These are phyloP conservation scores for Rugiboletus extremiorientalis DNA, from an alignment of 1,284 basidiomycete species.

Conservation along the genomic window DNA sequence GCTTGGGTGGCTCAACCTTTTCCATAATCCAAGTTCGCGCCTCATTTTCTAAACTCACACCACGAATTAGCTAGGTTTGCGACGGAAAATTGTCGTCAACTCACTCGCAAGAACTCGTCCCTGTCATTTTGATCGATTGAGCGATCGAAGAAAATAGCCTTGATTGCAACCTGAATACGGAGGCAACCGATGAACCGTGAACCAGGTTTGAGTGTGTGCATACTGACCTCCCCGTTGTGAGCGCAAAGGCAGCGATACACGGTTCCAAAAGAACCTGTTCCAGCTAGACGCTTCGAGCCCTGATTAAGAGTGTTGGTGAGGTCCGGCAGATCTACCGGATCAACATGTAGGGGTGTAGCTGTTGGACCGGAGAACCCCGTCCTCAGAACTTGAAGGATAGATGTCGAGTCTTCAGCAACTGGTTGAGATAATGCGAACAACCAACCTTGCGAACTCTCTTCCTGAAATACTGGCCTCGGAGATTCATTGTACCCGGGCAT, in stretches of 20 bases:
- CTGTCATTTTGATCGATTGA: background rate
- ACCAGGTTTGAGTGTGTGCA: background rate
- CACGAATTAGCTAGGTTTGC: background rate
- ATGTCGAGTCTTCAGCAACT: too few relatives aligned
- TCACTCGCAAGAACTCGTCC: background rate
- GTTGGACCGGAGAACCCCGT: background rate
- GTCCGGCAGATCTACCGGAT: background rate
- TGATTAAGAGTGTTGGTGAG: background rate
- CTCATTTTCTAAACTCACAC: background rate
- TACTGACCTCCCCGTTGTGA: background rate
- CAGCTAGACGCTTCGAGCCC: background rate
- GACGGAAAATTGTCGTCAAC: background rate
- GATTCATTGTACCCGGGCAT: too few relatives aligned
- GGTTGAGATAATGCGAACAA: too few relatives aligned
- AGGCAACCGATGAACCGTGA: background rate
- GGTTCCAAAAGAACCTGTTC: background rate
- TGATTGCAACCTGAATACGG: slow-evolving; percentile 11
- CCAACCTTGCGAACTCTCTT: too few relatives aligned
- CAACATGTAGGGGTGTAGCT: background rate
- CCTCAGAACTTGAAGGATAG: too few relatives aligned
- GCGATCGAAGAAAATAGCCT: background rate
- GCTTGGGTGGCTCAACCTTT: background rate
- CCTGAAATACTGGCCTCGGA: too few relatives aligned
- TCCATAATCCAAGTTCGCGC: slow-evolving; percentile 9
- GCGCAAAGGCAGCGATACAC: background rate